Evolutionary conservation across 306 rosid genomes (phyloP).

Genomic region (Erythrophleum fordii): DNA sequence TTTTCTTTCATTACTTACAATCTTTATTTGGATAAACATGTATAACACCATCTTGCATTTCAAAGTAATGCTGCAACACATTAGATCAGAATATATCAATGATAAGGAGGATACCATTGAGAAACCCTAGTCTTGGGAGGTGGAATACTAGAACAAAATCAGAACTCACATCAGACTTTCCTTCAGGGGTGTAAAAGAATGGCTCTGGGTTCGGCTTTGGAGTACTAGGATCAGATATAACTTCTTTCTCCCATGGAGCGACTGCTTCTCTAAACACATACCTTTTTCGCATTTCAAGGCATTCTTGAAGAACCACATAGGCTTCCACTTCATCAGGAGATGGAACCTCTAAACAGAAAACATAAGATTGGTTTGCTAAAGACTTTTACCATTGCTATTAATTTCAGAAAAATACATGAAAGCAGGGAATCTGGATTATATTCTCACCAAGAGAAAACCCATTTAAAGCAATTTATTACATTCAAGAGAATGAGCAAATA

Average conservation of each 20-base stretch:
- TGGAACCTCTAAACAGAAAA: constrained; percentile 70
- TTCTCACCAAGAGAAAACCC: constrained; percentile 9
- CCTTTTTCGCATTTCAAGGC: constrained; percentile 89
- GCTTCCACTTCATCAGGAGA: constrained; percentile 87
- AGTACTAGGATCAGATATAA: constrained; percentile 94
- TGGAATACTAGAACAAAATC: constrained; percentile 27
- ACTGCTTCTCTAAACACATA: constrained; percentile 81
- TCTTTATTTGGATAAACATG: constrained; percentile 67
- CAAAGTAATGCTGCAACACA: constrained; percentile 82
- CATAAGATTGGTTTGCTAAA: constrained; percentile 13
- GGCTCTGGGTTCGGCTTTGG: constrained; percentile 96
- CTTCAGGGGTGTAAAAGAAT: constrained; percentile 71
- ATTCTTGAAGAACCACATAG: constrained; percentile 84
- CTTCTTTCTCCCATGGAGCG: constrained; percentile 96
- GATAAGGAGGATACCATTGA: background rate
- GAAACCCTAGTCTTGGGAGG: background rate
- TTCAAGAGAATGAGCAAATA: constrained; percentile 3
- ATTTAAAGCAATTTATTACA: background rate
- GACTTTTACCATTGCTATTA: constrained; percentile 10
- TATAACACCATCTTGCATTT: constrained; percentile 81
- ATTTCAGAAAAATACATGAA: constrained; percentile 21
- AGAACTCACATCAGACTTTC: constrained; percentile 89
- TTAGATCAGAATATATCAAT: constrained; percentile 37
- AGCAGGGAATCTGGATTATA: background rate
- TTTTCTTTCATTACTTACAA: constrained; percentile 47